Conservation (phyloP, 2,329 filamentous ascomycete species). For the Nigrograna mackinnonii region DNA sequence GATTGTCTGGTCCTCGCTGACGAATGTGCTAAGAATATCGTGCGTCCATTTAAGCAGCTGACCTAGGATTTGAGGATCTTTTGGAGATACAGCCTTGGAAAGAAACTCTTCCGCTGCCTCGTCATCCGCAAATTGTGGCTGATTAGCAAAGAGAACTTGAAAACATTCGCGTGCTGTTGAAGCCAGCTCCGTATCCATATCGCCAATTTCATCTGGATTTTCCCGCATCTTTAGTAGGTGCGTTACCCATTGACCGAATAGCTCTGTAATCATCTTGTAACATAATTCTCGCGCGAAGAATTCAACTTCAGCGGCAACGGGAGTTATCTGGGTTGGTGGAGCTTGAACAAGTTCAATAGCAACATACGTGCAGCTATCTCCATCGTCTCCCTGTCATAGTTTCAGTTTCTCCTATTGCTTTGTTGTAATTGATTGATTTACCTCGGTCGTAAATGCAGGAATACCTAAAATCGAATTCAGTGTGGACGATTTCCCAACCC, state of each 20-base stretch:
- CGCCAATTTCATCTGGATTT: background rate
- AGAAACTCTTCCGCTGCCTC: conserved; percentile 10
- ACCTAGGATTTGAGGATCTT: conserved; percentile 10
- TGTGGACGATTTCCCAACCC: conserved; percentile 19
- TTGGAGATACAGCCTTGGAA: background rate
- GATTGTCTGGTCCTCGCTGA: background rate
- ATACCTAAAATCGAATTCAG: conserved; percentile 18
- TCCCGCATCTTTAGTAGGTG: conserved; percentile 1
- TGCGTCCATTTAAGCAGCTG: conserved; percentile 14
- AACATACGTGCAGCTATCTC: conserved; percentile 11
- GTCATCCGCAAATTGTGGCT: conserved; percentile 11
- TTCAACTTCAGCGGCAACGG: conserved; percentile 14
- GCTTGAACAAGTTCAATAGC: conserved; percentile 13
- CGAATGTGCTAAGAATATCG: conserved; percentile 3
- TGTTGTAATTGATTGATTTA: no score
- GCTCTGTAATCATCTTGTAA: conserved; percentile 6
- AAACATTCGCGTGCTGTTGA: background rate
- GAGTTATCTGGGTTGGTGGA: conserved; percentile 2
- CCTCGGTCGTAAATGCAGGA: conserved; percentile 11
- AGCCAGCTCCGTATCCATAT: background rate
- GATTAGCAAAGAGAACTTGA: conserved; percentile 8
- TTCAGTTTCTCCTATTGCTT: no score
- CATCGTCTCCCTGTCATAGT: conserved; percentile 11
- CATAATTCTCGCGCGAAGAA: conserved; percentile 9
- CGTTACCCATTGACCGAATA: conserved; percentile 5